phyloP scores from a whole-genome alignment of 106 monocot genomes.

The Iris macrosiphon region DNA sequence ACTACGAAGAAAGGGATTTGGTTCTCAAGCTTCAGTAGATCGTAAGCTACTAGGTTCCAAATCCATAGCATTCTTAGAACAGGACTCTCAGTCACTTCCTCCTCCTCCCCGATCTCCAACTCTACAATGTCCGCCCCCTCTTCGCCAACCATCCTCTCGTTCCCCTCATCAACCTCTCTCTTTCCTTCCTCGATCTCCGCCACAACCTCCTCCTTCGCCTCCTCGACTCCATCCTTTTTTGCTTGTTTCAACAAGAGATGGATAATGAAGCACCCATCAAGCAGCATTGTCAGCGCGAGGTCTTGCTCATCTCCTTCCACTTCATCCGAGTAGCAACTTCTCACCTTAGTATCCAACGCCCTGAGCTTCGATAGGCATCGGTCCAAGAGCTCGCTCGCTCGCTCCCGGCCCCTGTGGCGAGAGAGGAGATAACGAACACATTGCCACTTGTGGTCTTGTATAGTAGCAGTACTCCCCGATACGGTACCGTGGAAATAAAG shows the following conservation, averaged over 20 bases:
- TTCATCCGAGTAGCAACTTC: neutral
- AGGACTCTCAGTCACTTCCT: slow-evolving; percentile 1
- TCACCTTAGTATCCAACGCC: neutral
- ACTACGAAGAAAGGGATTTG: slow-evolving; percentile 12
- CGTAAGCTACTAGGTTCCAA: slow-evolving; percentile 2
- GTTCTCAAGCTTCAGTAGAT: slow-evolving; percentile 11
- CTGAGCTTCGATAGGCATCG: neutral
- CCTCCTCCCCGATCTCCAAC: slow-evolving; percentile 1
- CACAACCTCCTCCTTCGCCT: neutral
- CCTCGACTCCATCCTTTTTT: neutral
- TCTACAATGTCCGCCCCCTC: neutral
- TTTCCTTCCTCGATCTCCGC: neutral
- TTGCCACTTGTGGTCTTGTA: slow-evolving; percentile 2
- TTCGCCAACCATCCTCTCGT: neutral
- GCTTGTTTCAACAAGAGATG: slow-evolving; percentile 2
- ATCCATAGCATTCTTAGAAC: neutral
- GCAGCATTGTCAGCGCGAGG: neutral
- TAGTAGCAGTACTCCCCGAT: neutral
- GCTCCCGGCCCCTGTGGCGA: neutral
- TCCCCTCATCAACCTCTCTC: neutral
- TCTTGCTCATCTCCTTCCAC: neutral
- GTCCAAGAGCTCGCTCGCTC: slow-evolving; percentile 1
- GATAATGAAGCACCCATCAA: slow-evolving; percentile 3
- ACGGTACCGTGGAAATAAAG: neutral
- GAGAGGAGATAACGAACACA: neutral